phyloP scores from a whole-genome alignment of 176 grass and related monocot species.

The Puya raimondii region DNA sequence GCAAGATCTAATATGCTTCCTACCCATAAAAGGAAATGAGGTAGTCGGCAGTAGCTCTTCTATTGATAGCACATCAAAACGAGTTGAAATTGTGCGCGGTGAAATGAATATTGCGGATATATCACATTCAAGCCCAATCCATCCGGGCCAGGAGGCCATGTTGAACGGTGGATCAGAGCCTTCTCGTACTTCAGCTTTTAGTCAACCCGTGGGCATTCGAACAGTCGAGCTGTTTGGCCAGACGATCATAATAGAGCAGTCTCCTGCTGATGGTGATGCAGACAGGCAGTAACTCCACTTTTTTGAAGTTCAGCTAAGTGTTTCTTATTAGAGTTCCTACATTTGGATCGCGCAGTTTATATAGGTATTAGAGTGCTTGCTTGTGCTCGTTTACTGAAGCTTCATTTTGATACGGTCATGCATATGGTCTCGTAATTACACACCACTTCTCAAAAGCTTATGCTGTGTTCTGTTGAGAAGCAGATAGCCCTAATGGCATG shows the following conservation, averaged over 20 bases:
- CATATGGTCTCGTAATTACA: neutral
- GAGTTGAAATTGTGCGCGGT: neutral
- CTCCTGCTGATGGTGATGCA: neutral
- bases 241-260: neutral
- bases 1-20: conserved; percentile 6
- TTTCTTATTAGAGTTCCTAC: neutral
- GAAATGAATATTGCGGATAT: neutral
- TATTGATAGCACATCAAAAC: neutral
- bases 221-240: conserved; percentile 7
- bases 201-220: neutral
- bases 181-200: neutral
- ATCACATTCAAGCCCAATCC: neutral
- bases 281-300: neutral
- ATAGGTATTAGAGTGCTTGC: neutral
- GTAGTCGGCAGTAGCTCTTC: neutral
- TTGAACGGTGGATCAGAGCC: neutral
- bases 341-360: neutral
- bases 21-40: neutral
- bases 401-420: neutral
- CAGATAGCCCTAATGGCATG: neutral
- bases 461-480: no score
- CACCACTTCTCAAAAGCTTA: no score
- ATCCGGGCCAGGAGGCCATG: neutral
- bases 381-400: neutral
- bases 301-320: neutral